Evolutionary conservation across 2,329 filamentous ascomycete species (phyloP).

Genomic region (Aspergillus pseudonomiae): DNA sequence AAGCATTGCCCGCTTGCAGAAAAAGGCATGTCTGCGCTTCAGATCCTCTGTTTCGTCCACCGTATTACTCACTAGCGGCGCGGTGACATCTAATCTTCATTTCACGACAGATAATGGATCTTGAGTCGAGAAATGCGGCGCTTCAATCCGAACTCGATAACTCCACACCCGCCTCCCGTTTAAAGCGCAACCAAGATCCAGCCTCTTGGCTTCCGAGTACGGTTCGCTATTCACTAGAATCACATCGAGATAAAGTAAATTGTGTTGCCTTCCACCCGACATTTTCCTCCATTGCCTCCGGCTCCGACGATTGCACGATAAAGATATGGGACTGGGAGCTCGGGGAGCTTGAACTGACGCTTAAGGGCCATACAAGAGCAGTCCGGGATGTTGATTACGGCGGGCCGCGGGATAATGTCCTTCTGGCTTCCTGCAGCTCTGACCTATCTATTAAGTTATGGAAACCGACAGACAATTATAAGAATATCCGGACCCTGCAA

Average conservation of each 20-base stretch:
- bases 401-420: conserved; percentile 75
- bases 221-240: conserved; percentile 80
- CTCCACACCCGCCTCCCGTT: conserved; percentile 76
- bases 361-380: conserved; percentile 89
- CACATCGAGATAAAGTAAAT: conserved; percentile 78
- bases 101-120: conserved; percentile 76
- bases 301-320: conserved; percentile 89
- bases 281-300: conserved; percentile 86
- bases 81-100: conserved; percentile 14
- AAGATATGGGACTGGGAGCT: conserved; percentile 98
- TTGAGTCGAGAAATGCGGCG: conserved; percentile 72
- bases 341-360: conserved; percentile 83
- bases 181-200: conserved; percentile 81
- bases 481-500: conserved; percentile 87
- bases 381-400: conserved; percentile 90
- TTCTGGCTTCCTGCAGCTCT: conserved; percentile 81
- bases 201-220: conserved; percentile 82
- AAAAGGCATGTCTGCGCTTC: conserved; percentile 65
- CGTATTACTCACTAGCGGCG: not conserved
- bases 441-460: conserved; percentile 94
- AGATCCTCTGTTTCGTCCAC: not conserved
- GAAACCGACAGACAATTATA: conserved; percentile 91
- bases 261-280: conserved; percentile 91
- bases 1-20: conserved; percentile 88
- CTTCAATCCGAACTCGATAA: conserved; percentile 84